These are phyloP conservation scores for Umbilicaria muhlenbergii DNA, from an alignment of 495 filamentous ascomycete species.

Conservation along the genomic window DNA sequence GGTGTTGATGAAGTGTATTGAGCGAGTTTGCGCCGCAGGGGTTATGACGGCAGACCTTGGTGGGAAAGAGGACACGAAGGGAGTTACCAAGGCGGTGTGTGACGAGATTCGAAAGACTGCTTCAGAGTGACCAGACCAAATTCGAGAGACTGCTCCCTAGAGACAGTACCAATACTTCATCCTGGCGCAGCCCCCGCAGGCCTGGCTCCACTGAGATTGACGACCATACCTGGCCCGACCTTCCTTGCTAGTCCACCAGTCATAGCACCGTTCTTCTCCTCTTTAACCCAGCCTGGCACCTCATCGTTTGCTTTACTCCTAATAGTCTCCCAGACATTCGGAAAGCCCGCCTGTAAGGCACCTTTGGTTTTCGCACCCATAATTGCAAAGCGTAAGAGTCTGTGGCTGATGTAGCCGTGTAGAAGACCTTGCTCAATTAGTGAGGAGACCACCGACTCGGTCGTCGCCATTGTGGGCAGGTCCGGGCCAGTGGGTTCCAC, in stretches of 20 bases:
- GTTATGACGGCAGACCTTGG: conserved; percentile 42
- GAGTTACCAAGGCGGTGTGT: conserved; percentile 44
- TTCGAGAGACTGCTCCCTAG: conserved; percentile 21
- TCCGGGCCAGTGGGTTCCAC: conserved; percentile 9
- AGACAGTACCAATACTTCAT: background rate
- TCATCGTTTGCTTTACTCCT: conserved; percentile 24
- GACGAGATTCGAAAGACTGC: conserved; percentile 31
- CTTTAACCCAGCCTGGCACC: conserved; percentile 43
- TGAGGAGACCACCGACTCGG: conserved; percentile 66
- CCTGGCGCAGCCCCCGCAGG: conserved; percentile 26
- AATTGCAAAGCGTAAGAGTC: conserved; percentile 61
- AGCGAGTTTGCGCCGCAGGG: conserved; percentile 39
- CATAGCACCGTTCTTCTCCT: conserved; percentile 10
- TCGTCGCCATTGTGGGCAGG: conserved; percentile 32
- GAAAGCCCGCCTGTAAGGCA: conserved; percentile 46
- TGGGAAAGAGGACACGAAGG: conserved; percentile 33
- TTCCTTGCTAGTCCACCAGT: conserved; percentile 6
- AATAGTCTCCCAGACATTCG: conserved; percentile 43
- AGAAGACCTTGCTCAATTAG: conserved; percentile 73
- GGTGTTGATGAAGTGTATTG: conserved; percentile 38
- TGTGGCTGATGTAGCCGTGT: conserved; percentile 71
- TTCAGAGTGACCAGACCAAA: conserved; percentile 24
- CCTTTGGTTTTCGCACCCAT: conserved; percentile 55
- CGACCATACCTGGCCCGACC: conserved; percentile 29
- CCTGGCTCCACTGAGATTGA: conserved; percentile 36